These are phyloP conservation scores for Alloteropsis semialata DNA, from an alignment of 176 grass and related monocot species.

Conservation along the genomic window DNA sequence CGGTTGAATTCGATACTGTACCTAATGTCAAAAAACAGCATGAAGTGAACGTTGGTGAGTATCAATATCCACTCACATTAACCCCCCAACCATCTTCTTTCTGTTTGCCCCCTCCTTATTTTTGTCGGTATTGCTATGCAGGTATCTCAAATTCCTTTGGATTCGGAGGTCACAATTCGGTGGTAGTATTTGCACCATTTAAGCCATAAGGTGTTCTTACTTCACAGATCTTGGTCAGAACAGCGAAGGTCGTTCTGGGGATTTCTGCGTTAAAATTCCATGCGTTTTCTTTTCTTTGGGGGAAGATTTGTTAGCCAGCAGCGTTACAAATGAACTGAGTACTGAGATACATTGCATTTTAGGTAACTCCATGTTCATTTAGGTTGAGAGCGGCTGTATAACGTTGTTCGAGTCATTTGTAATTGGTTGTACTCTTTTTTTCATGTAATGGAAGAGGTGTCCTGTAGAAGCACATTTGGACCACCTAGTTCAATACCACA, in stretches of 20 bases:
- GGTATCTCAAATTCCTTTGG: conserved; percentile 98
- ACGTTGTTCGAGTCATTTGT: conserved; percentile 34
- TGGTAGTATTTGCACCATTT: conserved; percentile 96
- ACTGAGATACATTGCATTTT: conserved; percentile 25
- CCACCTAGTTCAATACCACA: conserved; percentile 24
- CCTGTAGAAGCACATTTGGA: conserved; percentile 25
- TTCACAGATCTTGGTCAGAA: conserved; percentile 31
- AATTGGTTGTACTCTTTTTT: conserved; percentile 33
- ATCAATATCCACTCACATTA: not conserved
- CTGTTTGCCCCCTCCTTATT: not conserved
- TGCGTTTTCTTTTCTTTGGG: conserved; percentile 20
- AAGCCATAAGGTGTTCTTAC: conserved; percentile 53
- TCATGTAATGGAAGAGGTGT: conserved; percentile 29
- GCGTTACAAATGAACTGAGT: conserved; percentile 28
- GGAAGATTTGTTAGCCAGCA: conserved; percentile 6
- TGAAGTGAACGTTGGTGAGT: conserved; percentile 98
- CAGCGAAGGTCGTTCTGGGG: not conserved
- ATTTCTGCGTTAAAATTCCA: conserved; percentile 11
- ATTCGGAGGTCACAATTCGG: conserved; percentile 97
- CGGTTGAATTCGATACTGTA: conserved; percentile 89
- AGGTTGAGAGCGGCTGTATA: conserved; percentile 26
- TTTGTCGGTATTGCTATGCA: conserved; percentile 25
- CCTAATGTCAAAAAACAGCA: conserved; percentile 87
- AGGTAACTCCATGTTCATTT: conserved; percentile 19
- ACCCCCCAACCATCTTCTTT: not conserved